phyloP scores from a whole-genome alignment of 2,329 filamentous ascomycete species.

The Talaromyces funiculosus region DNA sequence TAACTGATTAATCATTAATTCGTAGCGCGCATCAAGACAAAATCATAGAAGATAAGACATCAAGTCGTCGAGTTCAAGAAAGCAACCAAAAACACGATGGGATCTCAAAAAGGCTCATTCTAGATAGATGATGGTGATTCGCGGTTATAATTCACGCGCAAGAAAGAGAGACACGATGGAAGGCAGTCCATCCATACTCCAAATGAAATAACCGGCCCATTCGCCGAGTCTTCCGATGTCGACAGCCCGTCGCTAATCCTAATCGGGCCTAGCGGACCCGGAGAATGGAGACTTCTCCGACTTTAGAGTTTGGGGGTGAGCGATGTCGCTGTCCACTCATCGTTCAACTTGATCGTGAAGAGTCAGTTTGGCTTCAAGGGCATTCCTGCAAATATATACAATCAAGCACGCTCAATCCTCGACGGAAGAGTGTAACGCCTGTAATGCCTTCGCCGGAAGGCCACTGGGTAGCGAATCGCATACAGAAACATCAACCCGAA shows the following conservation, averaged over 20 bases:
- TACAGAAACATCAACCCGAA: no score
- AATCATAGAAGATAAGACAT: neutral
- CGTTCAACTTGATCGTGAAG: no score
- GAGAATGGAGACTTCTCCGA: neutral
- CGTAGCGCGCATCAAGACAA: neutral
- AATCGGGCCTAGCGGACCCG: neutral
- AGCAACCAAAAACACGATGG: neutral
- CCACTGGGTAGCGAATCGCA: no score
- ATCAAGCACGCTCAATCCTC: no score
- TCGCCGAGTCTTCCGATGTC: slow-evolving; percentile 7
- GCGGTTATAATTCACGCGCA: neutral
- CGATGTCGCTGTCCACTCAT: neutral
- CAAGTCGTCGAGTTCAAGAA: neutral
- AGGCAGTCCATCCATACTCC: neutral
- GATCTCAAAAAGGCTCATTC: neutral
- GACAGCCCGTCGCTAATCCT: neutral
- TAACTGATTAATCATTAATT: neutral
- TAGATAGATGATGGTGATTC: neutral
- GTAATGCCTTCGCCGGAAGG: no score
- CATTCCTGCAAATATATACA: no score
- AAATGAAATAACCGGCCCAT: neutral
- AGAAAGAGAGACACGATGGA: neutral
- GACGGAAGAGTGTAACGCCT: no score
- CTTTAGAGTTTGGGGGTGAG: neutral
- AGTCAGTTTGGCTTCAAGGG: no score